Evolutionary conservation across 805 yeast genomes (phyloP), one percentile per base, ranked within the genome.

Genomic region (Pichia pseudocactophila): DNA sequence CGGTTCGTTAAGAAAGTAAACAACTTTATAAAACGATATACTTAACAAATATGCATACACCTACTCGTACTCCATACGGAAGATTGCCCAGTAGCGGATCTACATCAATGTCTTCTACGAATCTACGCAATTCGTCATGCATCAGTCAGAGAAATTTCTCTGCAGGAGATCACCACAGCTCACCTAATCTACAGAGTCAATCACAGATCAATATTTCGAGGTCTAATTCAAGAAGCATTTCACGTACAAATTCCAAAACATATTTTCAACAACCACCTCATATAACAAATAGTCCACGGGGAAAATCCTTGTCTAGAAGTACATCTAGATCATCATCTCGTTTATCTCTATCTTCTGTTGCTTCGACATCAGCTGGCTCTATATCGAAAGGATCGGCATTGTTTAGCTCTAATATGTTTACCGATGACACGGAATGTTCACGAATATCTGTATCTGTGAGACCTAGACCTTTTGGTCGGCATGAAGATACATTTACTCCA

Each of bases 361-460:
- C 40, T 13, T 33, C 45, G 3, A 37, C 37, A 11, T 42, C 45
- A 1, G 47, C 49, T 12, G 16, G 20, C 13, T 35, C 38, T n/a
- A 10, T 28, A 7, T 19, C 42, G 7, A 15, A 31, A 36, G 33
- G 22, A 12, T 15, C 31, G 2, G 16, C 40, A 17, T 6, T 34
- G 15, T 42, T 41, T n/a, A 46, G 40, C 16, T 8, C 15, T 1
- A 63, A 0, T 83, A 81, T 53, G 70, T 3, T 17, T 2, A 36
- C 28, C 11, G 26, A 7, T 6, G 12, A 34, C 2, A 4, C 20
- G 11, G 38, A 42, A 7, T n/a, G 16, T 7, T 27, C 41, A 9
- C 22, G 34, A 13, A 86, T 87, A 48, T 72, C 76, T 2, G 96
- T 87, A 1, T 74, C 88, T 0, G 73, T 87, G 11, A 66, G 96